Conservation (phyloP, 345 rosid genomes). For the Arabidopsis suecica region DNA sequence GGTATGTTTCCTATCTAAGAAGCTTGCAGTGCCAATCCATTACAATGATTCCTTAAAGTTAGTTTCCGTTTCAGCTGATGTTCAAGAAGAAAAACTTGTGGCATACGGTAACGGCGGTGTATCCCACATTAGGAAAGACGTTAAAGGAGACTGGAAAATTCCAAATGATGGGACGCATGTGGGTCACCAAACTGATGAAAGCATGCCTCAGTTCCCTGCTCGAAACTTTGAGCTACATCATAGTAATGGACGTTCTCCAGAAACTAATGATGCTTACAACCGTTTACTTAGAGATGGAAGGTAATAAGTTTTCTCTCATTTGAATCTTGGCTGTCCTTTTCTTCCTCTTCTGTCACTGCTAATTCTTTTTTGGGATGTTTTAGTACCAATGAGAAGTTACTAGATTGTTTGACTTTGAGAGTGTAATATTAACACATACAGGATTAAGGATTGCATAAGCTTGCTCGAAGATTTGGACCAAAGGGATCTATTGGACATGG, state of each 20-base stretch:
- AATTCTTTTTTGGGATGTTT: slow-evolving; percentile 5
- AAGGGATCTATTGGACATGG: slow-evolving; percentile 69
- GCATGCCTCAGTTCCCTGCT: slow-evolving; percentile 43
- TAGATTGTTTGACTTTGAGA: slow-evolving; percentile 21
- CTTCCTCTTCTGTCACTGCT: slow-evolving; percentile 6
- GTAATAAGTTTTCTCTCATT: slow-evolving; percentile 48
- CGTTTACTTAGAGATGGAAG: slow-evolving; percentile 70
- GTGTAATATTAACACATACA: slow-evolving; percentile 34
- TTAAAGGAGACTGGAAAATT: slow-evolving; percentile 44
- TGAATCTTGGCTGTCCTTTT: slow-evolving; percentile 23
- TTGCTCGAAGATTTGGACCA: slow-evolving; percentile 82
- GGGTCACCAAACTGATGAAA: slow-evolving; percentile 46
- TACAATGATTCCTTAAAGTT: slow-evolving; percentile 38
- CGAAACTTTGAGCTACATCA: slow-evolving; percentile 35
- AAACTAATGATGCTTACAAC: slow-evolving; percentile 56
- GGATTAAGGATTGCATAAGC: slow-evolving; percentile 73
- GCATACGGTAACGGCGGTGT: slow-evolving; percentile 46
- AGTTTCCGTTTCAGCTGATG: slow-evolving; percentile 48
- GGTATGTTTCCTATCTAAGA: slow-evolving; percentile 50
- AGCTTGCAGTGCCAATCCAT: slow-evolving; percentile 17
- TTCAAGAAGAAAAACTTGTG: slow-evolving; percentile 46
- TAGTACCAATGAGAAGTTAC: slow-evolving; percentile 21
- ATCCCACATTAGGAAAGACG: slow-evolving; percentile 47
- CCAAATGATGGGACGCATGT: slow-evolving; percentile 49
- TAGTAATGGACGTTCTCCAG: slow-evolving; percentile 46